These are phyloP conservation scores for Alternaria sp. DNA, from an alignment of 2,329 filamentous ascomycete species.

Conservation along the genomic window DNA sequence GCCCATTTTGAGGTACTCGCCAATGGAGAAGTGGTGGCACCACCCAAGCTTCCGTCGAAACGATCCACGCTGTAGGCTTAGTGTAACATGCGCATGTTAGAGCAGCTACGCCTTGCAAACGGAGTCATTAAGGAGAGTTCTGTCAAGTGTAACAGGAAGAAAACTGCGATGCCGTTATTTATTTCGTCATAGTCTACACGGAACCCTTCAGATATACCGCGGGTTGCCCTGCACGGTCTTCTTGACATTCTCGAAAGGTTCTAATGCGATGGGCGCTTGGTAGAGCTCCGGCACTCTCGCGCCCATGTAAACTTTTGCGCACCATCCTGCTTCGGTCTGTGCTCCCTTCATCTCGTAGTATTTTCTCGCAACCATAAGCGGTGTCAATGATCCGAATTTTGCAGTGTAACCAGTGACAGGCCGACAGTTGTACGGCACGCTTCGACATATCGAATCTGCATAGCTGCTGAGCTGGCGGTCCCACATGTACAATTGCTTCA, in stretches of 20 bases:
- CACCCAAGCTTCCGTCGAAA: not conserved
- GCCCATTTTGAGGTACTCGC: not conserved
- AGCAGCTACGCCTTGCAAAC: not conserved
- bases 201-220: conserved; percentile 24
- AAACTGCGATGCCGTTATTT: not conserved
- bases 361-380: conserved; percentile 44
- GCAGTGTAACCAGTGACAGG: conserved; percentile 38
- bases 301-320: conserved; percentile 36
- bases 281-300: conserved; percentile 43
- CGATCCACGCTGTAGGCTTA: not conserved
- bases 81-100: not conserved
- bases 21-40: not conserved
- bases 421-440: conserved; percentile 40
- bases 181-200: not conserved
- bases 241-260: conserved; percentile 37
- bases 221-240: conserved; percentile 29
- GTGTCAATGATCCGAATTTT: conserved; percentile 42
- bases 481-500: conserved; percentile 41
- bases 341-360: conserved; percentile 41
- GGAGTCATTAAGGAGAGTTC: not conserved
- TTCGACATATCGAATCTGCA: conserved; percentile 41
- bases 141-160: not conserved
- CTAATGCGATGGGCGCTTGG: conserved; percentile 29
- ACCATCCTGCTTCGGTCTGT: conserved; percentile 36
- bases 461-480: conserved; percentile 38